These are phyloP conservation scores for Plasmodium sp. DNA, from an alignment of 169 alveolate genomes.

Conservation along the genomic window DNA sequence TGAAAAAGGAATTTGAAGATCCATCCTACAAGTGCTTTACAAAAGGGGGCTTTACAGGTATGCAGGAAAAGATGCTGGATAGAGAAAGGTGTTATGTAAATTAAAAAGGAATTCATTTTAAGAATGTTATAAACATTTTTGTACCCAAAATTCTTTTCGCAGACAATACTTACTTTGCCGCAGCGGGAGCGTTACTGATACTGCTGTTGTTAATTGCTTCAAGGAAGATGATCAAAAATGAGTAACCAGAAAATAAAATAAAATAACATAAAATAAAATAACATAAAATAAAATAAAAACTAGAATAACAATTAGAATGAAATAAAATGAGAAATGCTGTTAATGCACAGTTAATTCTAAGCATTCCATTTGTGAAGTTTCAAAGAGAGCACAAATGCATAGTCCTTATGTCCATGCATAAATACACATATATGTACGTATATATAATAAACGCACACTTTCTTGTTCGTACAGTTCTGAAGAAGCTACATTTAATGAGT, in stretches of 20 bases:
- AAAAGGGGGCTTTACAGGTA: background rate
- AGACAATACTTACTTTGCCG: background rate
- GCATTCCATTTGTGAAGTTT: background rate
- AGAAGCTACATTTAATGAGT: background rate
- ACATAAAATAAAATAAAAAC: background rate
- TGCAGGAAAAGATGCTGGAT: background rate
- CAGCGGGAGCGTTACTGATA: background rate
- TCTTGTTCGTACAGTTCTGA: background rate
- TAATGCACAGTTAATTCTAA: background rate
- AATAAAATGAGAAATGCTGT: background rate
- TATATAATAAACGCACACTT: background rate
- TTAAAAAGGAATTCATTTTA: background rate
- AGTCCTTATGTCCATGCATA: background rate
- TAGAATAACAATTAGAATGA: no score
- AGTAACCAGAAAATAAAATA: background rate
- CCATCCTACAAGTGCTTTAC: background rate
- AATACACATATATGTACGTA: background rate
- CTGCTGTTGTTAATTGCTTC: background rate
- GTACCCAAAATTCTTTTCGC: background rate
- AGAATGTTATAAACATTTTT: background rate
- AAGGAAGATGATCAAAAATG: background rate
- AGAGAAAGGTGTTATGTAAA: background rate
- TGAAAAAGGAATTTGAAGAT: background rate
- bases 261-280: background rate
- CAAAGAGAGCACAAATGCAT: background rate